A percentile compares a stretch with the other conserved stretches of the same genome.
Evolutionary conservation across 306 rosid species (phyloP).

Genomic region (Lupinus albus): DNA sequence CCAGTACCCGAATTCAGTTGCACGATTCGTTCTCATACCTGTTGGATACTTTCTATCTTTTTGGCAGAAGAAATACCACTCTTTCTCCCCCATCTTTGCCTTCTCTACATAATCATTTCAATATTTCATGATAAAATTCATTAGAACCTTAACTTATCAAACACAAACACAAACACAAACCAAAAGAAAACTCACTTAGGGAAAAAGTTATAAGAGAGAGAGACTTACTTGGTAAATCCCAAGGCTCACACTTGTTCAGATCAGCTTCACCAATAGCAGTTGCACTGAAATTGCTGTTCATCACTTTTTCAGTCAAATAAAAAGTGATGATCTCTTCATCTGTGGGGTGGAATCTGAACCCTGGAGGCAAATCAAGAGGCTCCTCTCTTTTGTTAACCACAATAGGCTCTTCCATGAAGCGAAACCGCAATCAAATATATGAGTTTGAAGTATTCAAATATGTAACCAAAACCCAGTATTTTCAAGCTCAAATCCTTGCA

Average conservation of each 20-base stretch:
- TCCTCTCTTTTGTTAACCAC: slow-evolving; percentile 60
- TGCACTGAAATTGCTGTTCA: slow-evolving; percentile 65
- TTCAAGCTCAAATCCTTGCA: slow-evolving; percentile 5
- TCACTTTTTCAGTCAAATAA: slow-evolving; percentile 71
- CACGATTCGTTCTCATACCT: slow-evolving; percentile 89
- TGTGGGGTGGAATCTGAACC: slow-evolving; percentile 90
- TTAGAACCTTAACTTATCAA: slow-evolving; percentile 2
- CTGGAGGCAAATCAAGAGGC: slow-evolving; percentile 79
- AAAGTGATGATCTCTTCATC: slow-evolving; percentile 79
- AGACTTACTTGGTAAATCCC: slow-evolving; percentile 86
- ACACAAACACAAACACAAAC: background rate
- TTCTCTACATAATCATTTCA: slow-evolving; percentile 52
- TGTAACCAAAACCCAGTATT: slow-evolving; percentile 27
- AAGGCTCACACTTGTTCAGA: slow-evolving; percentile 86
- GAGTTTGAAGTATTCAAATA: slow-evolving; percentile 23
- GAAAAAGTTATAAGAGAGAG: background rate
- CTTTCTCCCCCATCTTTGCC: slow-evolving; percentile 97
- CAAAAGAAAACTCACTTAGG: background rate
- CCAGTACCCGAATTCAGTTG: slow-evolving; percentile 92
- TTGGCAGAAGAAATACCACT: slow-evolving; percentile 89
- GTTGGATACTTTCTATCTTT: slow-evolving; percentile 96
- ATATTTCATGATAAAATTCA: background rate
- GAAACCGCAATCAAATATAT: background rate
- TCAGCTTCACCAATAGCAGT: slow-evolving; percentile 88
- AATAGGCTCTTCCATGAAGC: slow-evolving; percentile 54